phyloP scores from a whole-genome alignment of 768 basidiomycete genomes.

The Termitomyces sp. region DNA sequence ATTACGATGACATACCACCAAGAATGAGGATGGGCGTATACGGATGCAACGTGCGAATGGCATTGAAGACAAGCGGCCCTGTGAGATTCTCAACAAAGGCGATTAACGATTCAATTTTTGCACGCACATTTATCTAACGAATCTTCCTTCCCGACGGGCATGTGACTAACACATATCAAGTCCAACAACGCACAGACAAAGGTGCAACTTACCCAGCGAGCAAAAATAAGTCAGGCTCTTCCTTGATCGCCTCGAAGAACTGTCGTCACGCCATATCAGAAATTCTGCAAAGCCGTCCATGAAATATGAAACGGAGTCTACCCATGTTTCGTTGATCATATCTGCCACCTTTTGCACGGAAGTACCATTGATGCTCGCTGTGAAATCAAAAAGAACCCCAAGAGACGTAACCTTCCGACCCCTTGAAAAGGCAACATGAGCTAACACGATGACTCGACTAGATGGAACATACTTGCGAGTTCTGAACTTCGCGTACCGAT shows the following conservation, averaged over 20 bases:
- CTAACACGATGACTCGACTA: not conserved
- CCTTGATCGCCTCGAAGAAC: constrained; percentile 77
- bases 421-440: constrained; percentile 20
- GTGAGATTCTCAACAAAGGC: constrained; percentile 1
- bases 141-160: constrained; percentile 61
- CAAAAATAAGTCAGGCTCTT: constrained; percentile 82
- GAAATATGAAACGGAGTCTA: constrained; percentile 17
- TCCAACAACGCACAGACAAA: not conserved
- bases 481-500: constrained; percentile 67
- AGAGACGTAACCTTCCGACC: constrained; percentile 76
- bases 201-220: constrained; percentile 53
- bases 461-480: constrained; percentile 57
- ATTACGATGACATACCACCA: constrained; percentile 44
- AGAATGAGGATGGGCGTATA: constrained; percentile 80
- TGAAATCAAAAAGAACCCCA: constrained; percentile 78
- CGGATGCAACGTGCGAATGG: constrained; percentile 70
- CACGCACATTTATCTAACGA: constrained; percentile 47
- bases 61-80: constrained; percentile 74
- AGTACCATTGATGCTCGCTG: constrained; percentile 65
- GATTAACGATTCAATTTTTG: not conserved
- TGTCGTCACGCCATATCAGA: constrained; percentile 20
- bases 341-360: constrained; percentile 69
- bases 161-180: constrained; percentile 52
- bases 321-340: constrained; percentile 83
- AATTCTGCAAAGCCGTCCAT: not conserved